Base-by-base conservation (phyloP, 306 rosid species). In the Styphnolobium japonicum region DNA sequence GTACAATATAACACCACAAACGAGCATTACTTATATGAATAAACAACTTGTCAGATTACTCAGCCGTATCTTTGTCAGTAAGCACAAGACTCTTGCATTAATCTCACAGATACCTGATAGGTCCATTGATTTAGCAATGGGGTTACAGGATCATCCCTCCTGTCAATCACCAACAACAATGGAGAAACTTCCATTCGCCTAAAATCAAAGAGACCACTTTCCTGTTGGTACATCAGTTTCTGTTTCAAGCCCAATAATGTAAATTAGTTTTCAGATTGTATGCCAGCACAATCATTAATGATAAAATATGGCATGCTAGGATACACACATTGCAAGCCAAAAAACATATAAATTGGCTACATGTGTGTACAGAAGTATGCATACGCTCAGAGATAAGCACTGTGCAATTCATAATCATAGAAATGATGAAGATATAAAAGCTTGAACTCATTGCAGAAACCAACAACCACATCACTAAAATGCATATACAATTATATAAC, bases 61-160 rank as follows among this genome's bases (percentile, higher is more conserved):
- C 62, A 49, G 60, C 42, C 25, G 36, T 64, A 69, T 73, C 62
- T 45, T 78, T 83, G 33, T 61, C 58, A 53, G 74, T 6, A 81
- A 25, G 75, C 25, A 27, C 52, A 22, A 56, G 67, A 71, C 61
- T 69, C 63, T 4, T 37, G 53, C 68, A 56, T 67, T 57, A 71
- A 21, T 61, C 40, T 14, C 53, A 67, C 52, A 75, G 40, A 52
- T 83, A 93, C 99, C 98, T 95, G 98, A 85, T 95, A 95, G 40
- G 99, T 95, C 99, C 99, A 95, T 46, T 93, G 98, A 80, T 93
- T 91, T 76, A 95, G 87, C 86, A 95, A 82, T 0, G 97, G 94
- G 68, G 98, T 90, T 69, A 93, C 91, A 16, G 99, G 99, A 84
- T 93, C 99, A 80, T 95, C 99, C 80, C 97, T 93, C 90, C 99